Base-by-base conservation (phyloP, 2,329 filamentous ascomycete genomes). In the Chaetomiaceae sp. region DNA sequence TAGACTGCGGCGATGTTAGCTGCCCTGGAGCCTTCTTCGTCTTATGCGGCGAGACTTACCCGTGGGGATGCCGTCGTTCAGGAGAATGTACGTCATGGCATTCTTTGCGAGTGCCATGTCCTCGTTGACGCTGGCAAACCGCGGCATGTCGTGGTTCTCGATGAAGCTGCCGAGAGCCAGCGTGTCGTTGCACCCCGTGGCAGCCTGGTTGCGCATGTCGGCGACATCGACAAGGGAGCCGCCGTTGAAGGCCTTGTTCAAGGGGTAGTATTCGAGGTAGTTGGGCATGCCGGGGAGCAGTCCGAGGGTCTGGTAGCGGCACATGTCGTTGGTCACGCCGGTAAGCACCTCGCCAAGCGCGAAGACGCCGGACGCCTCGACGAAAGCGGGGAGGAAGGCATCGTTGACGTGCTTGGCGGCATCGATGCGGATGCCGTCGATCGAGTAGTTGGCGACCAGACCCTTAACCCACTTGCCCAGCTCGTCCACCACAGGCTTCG, bases 361-460 rank as follows among this genome's bases (percentile, higher is more conserved):
- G 64, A 83, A 85, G 1, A 84, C 78, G 4, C 80, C 82, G 1
- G 80, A 74, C 2, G 75, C 77, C 6, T 71, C 61, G 20, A 74
- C 69, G 59, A 85, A 86, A 0, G 63, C 66, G 0, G 78, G 69
- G 71, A 81, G 83, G 66, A 84, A 87, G 11, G 72, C 72, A 56
- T 77, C 76, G 57, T 82, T 74, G 14, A 84, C 79, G 64, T 85
- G 80, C 66, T 82, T 83, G 57, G 80, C 80, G 0, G 79, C 83
- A 58, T 85, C 82, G 59, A 84, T 78, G 31, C 82, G 78, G 11
- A 83, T 69, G 3, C 81, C 80, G 63, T 83, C 82, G 71, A 86
- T 82, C 17, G 72, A 73, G 63, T 85, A 88, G 57, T 82, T 79
- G 3, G 72, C 65, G 2, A 87, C 77, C 0, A 87, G 70, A 38